Percentiles rank a stretch among this genome's conserved stretches.
Conservation (phyloP, 805 yeast genomes). For the Zygotorulaspora chibaensis region DNA sequence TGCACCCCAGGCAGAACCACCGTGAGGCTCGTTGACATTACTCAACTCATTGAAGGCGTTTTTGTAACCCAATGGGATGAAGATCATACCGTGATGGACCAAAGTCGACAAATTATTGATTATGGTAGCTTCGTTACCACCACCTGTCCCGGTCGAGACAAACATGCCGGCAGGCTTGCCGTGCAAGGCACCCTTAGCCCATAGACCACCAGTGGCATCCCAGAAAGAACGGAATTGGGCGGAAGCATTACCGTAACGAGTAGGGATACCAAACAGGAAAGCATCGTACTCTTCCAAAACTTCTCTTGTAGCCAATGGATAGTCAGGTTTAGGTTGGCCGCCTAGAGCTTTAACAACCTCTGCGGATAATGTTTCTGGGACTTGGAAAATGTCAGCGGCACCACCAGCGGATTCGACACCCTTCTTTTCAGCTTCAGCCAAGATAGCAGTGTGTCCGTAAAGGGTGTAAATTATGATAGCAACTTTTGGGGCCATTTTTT, state of each 20-base stretch:
- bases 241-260: constrained; percentile 78
- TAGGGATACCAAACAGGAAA: constrained; percentile 78
- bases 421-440: constrained; percentile 64
- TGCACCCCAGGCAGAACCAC: constrained; percentile 85
- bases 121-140: constrained; percentile 76
- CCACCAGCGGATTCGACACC: constrained; percentile 73
- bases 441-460: constrained; percentile 68
- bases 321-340: constrained; percentile 58
- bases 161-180: constrained; percentile 76
- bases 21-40: constrained; percentile 62
- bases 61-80: constrained; percentile 73
- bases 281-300: constrained; percentile 68
- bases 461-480: constrained; percentile 78
- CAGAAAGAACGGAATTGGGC: constrained; percentile 74
- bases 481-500: constrained; percentile 39
- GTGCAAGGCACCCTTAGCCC: constrained; percentile 69
- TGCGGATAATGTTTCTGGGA: constrained; percentile 69
- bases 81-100: constrained; percentile 78
- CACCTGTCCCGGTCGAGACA: constrained; percentile 74
- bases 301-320: constrained; percentile 59
- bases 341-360: constrained; percentile 59
- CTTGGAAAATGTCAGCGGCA: constrained; percentile 66
- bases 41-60: constrained; percentile 50
- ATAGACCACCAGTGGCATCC: constrained; percentile 73
- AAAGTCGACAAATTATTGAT: constrained; percentile 59